phyloP scores from a whole-genome alignment of 2,329 filamentous ascomycete species.

The Monilinia fructicola region DNA sequence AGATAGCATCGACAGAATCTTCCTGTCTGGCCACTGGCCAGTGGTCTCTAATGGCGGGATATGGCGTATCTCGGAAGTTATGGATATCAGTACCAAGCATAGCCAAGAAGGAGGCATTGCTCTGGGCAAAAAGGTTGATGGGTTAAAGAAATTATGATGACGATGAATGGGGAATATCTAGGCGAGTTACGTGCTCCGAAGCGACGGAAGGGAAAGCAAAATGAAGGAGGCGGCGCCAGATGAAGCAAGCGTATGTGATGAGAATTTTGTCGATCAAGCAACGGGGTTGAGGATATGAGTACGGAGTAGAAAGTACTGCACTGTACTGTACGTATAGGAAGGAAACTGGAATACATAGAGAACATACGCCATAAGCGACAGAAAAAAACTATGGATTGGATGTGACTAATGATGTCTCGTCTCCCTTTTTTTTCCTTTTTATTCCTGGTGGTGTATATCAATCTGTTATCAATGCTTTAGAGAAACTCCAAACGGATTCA shows the following conservation, averaged over 20 bases:
- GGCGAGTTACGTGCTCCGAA: slow-evolving; percentile 7
- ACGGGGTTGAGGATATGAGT: background rate
- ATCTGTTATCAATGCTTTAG: background rate
- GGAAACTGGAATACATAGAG: no score
- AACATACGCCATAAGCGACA: background rate
- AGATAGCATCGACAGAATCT: background rate
- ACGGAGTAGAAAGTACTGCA: no score
- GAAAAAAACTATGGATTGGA: background rate
- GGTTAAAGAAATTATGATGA: slow-evolving; percentile 2
- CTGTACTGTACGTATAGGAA: no score
- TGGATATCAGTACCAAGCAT: background rate
- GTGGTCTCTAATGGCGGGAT: background rate
- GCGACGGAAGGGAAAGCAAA: background rate
- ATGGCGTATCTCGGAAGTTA: background rate
- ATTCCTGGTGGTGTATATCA: background rate
- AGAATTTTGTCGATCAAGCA: background rate
- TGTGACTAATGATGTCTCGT: background rate
- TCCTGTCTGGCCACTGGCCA: background rate
- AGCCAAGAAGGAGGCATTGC: slow-evolving; percentile 21
- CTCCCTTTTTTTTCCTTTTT: background rate
- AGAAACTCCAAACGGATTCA: background rate
- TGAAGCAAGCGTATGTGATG: background rate
- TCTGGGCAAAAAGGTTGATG: slow-evolving; percentile 8
- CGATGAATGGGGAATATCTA: background rate
- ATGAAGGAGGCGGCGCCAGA: slow-evolving; percentile 6